Conservation (phyloP, 2,329 filamentous ascomycete species). For the Colletotrichum chlorophyti region DNA sequence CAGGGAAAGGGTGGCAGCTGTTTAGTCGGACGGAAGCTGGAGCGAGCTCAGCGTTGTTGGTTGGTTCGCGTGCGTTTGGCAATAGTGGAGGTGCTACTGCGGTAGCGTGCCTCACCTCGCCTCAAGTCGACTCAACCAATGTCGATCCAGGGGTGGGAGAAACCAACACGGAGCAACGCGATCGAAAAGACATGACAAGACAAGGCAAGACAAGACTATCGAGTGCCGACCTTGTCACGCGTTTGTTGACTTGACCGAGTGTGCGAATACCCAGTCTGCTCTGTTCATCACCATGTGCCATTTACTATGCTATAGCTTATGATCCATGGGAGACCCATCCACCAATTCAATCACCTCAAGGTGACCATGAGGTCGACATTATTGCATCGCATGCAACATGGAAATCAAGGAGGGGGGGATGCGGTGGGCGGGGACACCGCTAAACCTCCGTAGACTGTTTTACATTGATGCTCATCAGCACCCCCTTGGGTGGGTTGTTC, state of each 20-base stretch:
- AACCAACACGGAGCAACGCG: not conserved
- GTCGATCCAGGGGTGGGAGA: not conserved
- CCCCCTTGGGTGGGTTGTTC: slow-evolving; percentile 12
- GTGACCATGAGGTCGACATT: not conserved
- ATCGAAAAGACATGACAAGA: too few relatives aligned
- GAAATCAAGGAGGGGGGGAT: slow-evolving; percentile 3
- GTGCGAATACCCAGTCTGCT: too few relatives aligned
- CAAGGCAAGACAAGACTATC: too few relatives aligned
- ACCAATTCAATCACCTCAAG: not conserved
- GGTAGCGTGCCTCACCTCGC: slow-evolving; percentile 1
- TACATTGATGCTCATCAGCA: slow-evolving; percentile 39
- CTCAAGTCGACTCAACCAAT: not conserved
- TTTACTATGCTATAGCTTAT: too few relatives aligned
- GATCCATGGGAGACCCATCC: not conserved
- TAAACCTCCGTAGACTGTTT: slow-evolving; percentile 43
- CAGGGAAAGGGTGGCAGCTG: slow-evolving; percentile 6
- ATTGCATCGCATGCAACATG: not conserved
- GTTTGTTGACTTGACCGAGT: too few relatives aligned
- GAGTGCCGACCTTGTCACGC: too few relatives aligned
- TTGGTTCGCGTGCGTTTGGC: slow-evolving; percentile 23
- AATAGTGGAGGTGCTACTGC: slow-evolving; percentile 17
- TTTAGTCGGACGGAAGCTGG: not conserved
- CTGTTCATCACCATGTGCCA: not conserved
- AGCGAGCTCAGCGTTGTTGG: slow-evolving; percentile 11
- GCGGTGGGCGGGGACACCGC: slow-evolving; percentile 29